Evolutionary conservation across 179 eudicot genomes (phyloP), one percentile per base, ranked within the genome.

Genomic region (Vitellaria paradoxa): DNA sequence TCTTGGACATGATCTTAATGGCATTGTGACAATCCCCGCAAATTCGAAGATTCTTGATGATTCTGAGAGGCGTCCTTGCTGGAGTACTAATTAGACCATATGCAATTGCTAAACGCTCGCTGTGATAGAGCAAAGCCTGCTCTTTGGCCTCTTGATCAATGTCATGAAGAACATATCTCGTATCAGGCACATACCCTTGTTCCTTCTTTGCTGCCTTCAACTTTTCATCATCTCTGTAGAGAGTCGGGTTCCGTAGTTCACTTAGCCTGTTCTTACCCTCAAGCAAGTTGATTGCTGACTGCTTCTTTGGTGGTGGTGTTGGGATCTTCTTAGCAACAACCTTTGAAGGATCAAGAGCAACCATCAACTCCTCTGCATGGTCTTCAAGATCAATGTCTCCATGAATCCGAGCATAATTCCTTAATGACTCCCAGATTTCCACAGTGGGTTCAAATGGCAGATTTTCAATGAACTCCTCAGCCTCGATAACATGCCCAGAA

Each of bases 1-100:
- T 83, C 78, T 79, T 85, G 59, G 90, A 86, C 84, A 88, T 82
- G 62, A 88, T 83, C 85, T 88, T 88, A 76, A 87, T 85, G 10
- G 85, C 87, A 77, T 87, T 87, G 77, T 88, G 91, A 70, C 91
- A 88, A 66, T 88, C 91, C n/a, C 84, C 88, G 18, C 91, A 87
- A 4, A 87, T 82, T 60, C 91, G 88, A 10, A 86, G 83, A 78
- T 87, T 88, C 83, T 88, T 86, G 42, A 88, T 85, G 68, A 88
- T 80, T 24, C 88, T 65, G 13, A 88, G 77, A 26, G 90, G 83
- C 26, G 85, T 81, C 60, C 87, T 59, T 1, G 84, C 84, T 23
- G 90, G 89, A 63, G 89, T 85, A 65, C 88, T 85, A 52, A 87
- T 82, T 45, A 88, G 73, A 67, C 90, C 91, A 77, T 81, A 88